phyloP scores from a whole-genome alignment of 1,284 basidiomycete species.

The Trichosporon ovoides region DNA sequence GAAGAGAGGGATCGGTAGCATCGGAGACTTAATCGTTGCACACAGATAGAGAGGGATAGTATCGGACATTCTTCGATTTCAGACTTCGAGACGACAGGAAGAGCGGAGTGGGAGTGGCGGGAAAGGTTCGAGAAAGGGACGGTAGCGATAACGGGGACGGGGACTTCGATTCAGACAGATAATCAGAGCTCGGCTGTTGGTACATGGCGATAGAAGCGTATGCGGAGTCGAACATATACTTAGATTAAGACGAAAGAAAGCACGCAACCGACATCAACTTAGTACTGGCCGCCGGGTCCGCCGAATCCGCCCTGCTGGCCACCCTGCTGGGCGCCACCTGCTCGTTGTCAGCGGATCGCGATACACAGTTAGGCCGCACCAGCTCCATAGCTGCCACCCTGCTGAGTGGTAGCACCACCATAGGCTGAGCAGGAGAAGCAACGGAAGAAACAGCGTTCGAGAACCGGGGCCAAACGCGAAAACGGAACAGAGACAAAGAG shows the following conservation, averaged over 20 bases:
- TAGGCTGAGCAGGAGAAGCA: conserved; percentile 13
- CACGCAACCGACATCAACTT: conserved; percentile 15
- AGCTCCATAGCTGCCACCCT: conserved; percentile 23
- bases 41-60: neutral
- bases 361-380: conserved; percentile 10
- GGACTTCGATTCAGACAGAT: conserved; percentile 8
- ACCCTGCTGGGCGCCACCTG: conserved; percentile 21
- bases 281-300: conserved; percentile 25
- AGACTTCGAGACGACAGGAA: neutral
- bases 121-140: neutral
- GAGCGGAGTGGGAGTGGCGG: neutral
- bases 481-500: neutral
- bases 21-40: conserved; percentile 1
- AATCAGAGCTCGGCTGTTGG: conserved; percentile 6
- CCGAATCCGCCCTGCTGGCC: conserved; percentile 33
- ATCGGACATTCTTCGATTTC: conserved; percentile 5
- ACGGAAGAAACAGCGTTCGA: neutral
- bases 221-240: conserved; percentile 4
- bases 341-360: conserved; percentile 11
- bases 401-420: conserved; percentile 13
- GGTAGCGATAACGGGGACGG: conserved; percentile 4
- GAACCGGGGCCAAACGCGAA: conserved; percentile 3
- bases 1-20: neutral
- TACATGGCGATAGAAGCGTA: conserved; percentile 5
- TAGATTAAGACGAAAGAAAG: conserved; percentile 1